Evolutionary conservation across 495 filamentous ascomycete genomes (phyloP).

Genomic region (Aspergillus funiculosus): DNA sequence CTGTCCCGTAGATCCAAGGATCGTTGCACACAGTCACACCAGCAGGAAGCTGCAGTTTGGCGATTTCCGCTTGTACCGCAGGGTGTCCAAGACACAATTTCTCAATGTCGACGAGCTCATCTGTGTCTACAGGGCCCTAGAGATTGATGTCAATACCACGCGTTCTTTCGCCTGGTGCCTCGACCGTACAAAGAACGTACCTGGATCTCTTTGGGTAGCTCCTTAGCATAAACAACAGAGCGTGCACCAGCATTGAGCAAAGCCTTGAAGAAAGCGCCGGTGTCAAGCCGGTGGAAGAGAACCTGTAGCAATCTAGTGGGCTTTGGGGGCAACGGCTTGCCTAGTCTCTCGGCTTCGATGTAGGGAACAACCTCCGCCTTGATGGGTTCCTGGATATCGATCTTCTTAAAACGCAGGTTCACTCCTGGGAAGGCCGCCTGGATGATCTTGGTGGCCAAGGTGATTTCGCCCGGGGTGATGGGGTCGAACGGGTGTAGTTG

Average conservation of each 20-base stretch:
- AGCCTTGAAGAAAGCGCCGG: constrained; percentile 35
- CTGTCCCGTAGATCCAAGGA: constrained; percentile 44
- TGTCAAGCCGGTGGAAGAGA: constrained; percentile 38
- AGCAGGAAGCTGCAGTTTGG: constrained; percentile 36
- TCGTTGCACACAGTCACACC: constrained; percentile 40
- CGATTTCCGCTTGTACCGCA: constrained; percentile 39
- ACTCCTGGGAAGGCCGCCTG: constrained; percentile 33
- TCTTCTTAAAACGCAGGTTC: constrained; percentile 34
- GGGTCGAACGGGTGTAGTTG: constrained; percentile 37
- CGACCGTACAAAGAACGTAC: no score
- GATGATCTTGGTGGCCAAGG: constrained; percentile 34
- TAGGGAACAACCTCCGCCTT: constrained; percentile 37
- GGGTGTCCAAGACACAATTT: constrained; percentile 34
- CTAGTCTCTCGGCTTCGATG: constrained; percentile 35
- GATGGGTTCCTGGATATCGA: constrained; percentile 36
- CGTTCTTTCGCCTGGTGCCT: no score
- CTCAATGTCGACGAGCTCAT: constrained; percentile 42
- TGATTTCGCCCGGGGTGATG: constrained; percentile 36
- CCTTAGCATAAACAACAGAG: constrained; percentile 31
- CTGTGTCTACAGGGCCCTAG: constrained; percentile 35
- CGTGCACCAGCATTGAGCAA: constrained; percentile 32
- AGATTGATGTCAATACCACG: no score
- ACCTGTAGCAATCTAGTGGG: constrained; percentile 36
- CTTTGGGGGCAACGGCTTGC: constrained; percentile 27
- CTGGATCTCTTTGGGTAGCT: constrained; percentile 37